Evolutionary conservation across 2,329 filamentous ascomycete genomes (phyloP), one percentile per base, ranked within the genome.

Genomic region (Phialemoniopsis sp.): DNA sequence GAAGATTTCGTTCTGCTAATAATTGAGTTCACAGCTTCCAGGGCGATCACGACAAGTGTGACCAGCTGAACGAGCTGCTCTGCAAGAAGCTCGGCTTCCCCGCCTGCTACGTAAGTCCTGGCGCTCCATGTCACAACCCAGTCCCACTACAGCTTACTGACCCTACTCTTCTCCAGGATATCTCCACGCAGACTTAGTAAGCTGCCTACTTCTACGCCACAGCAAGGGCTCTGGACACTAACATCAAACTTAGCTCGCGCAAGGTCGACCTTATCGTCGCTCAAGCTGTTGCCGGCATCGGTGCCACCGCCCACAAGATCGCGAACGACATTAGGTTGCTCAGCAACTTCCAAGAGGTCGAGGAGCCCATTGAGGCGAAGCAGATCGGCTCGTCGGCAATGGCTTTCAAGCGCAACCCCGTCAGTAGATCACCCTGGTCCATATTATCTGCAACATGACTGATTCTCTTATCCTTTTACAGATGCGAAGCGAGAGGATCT

Each of bases 251-350:
- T 13, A 21, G 16, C 64, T 82, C 85, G 5, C 78, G 88, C 46
- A 93, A 93, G 66, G 82, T 95, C 39, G 89, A 96, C 57, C 71
- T 87, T 31, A 73, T 83, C 41, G 72, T 95, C n/a, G 76, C 82
- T 52, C 90, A 93, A 56, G 87, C 86, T n/a, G 69, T 95, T 28
- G 73, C 77, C 26, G 87, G 81, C 2, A 80, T 95, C 37, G 89
- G 87, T 17, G 76, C 87, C n/a, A 88, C 87, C 0, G 86, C 80
- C 36, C 77, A 87, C 56, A 79, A 83, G 43, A 90, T 94, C 44
- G 77, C 79, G 36, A 73, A 75, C 34, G 86, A 91, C 52, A 85
- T 93, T 48, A 40, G 46, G 15, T 82, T 87, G 55, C 68, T 91
- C 35, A 83, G 84, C 6, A 71, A 76, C 54, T 76, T 81, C 64